Conservation (phyloP, 805 yeast genomes). For the Candida nonsorbophila region DNA sequence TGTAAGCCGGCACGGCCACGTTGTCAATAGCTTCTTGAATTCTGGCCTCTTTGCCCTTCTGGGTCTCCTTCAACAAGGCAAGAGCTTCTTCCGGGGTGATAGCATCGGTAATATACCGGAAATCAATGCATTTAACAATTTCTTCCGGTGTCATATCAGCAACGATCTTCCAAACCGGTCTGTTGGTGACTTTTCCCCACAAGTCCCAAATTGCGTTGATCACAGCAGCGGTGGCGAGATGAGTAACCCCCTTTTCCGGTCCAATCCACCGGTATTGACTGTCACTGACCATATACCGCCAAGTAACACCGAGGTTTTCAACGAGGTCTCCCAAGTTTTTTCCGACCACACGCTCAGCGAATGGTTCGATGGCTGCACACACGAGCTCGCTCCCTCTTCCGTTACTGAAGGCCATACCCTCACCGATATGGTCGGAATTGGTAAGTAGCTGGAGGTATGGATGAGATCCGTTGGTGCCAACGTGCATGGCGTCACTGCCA, state of each 20-base stretch:
- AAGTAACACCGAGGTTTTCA: slow-evolving; percentile 33
- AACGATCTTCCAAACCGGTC: slow-evolving; percentile 39
- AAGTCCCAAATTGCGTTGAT: slow-evolving; percentile 40
- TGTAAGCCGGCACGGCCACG: slow-evolving; percentile 38
- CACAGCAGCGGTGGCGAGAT: slow-evolving; percentile 35
- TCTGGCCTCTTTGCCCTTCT: slow-evolving; percentile 18
- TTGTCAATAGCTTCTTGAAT: slow-evolving; percentile 17
- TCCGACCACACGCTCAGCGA: slow-evolving; percentile 31
- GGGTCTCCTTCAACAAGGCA: slow-evolving; percentile 20
- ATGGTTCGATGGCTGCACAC: slow-evolving; percentile 24
- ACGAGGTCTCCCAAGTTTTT: slow-evolving; percentile 23
- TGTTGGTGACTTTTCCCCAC: slow-evolving; percentile 32
- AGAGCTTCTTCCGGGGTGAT: slow-evolving; percentile 39
- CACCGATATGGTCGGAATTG: slow-evolving; percentile 20
- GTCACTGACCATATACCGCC: slow-evolving; percentile 35
- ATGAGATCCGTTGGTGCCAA: slow-evolving; percentile 35
- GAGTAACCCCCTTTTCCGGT: slow-evolving; percentile 40
- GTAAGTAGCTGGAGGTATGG: slow-evolving; percentile 30
- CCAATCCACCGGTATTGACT: slow-evolving; percentile 41
- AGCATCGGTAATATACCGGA: slow-evolving; percentile 37
- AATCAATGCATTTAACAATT: slow-evolving; percentile 34
- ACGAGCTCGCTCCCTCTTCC: slow-evolving; percentile 11
- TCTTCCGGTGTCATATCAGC: slow-evolving; percentile 39
- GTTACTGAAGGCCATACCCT: slow-evolving; percentile 34
- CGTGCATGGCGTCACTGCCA: slow-evolving; percentile 41